These are phyloP conservation scores for Blastocystis sp. DNA, from an alignment of 352 stramenopile species.

Conservation along the genomic window DNA sequence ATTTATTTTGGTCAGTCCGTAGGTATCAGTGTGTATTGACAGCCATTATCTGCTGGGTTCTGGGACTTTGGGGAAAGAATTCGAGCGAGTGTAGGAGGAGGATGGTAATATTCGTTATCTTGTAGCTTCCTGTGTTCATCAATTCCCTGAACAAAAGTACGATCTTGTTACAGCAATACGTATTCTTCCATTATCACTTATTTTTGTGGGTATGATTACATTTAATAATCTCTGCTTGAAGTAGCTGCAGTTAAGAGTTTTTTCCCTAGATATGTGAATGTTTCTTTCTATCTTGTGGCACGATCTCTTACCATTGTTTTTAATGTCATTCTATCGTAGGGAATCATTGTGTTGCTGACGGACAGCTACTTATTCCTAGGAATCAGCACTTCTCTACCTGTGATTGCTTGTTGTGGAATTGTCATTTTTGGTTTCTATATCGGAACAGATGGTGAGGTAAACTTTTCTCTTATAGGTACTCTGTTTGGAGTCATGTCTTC, in stretches of 20 bases:
- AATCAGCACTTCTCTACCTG: slow-evolving; percentile 69
- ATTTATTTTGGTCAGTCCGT: background rate
- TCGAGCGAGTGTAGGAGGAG: background rate
- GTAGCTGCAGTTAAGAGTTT: slow-evolving; percentile 77
- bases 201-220: slow-evolving; percentile 74
- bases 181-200: slow-evolving; percentile 71
- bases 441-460: slow-evolving; percentile 73
- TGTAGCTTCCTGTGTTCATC: slow-evolving; percentile 68
- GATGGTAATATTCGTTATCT: background rate
- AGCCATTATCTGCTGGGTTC: slow-evolving; percentile 71
- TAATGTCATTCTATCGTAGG: slow-evolving; percentile 73
- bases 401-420: slow-evolving; percentile 70
- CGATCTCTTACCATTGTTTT: slow-evolving; percentile 76
- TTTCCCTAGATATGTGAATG: slow-evolving; percentile 70
- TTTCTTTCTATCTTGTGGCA: slow-evolving; percentile 60
- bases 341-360: background rate
- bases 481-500: slow-evolving; percentile 73
- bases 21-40: slow-evolving; percentile 74
- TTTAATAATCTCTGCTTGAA: slow-evolving; percentile 62
- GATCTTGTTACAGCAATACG: slow-evolving; percentile 66
- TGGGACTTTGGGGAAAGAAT: slow-evolving; percentile 68
- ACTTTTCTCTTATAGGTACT: slow-evolving; percentile 74
- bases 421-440: slow-evolving; percentile 77
- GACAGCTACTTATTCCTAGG: slow-evolving; percentile 69
- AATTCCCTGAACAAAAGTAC: slow-evolving; percentile 74